Evolutionary conservation across 768 basidiomycete species (phyloP), one percentile per base, ranked within the genome.

Genomic region (Russula emetica): DNA sequence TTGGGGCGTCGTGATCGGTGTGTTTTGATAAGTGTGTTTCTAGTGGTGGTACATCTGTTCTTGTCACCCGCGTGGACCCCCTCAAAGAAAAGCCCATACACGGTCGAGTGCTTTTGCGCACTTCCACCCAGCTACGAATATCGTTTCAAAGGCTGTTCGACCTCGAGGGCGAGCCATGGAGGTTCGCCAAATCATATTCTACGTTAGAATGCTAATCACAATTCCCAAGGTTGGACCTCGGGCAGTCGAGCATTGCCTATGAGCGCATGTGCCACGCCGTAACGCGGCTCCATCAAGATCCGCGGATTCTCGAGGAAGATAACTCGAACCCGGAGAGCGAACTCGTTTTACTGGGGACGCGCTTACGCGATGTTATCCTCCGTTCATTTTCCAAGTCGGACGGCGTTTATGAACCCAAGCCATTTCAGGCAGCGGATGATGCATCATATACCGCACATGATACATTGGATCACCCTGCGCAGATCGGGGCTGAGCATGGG

Each of bases 181-280:
- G 77, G 76, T 75, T 47, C 65, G 61, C 56, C 26, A 11, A 20
- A 13, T 38, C 26, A n/a, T 24, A 30, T 58, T 5, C 7, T 45
- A 16, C 5, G 32, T 11, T 22, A n/a, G 32, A 32, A 47, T 40
- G 32, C 24, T 64, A 59, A 45, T 59, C 36, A 44, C 40, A 50
- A 28, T 45, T 36, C 22, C 66, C 42, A 58, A 71, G 84, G 44
- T 70, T 95, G 51, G 94, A 95, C 69, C 72, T 92, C 2, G 88
- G 87, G 6, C 78, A 79, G 11, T 85, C 85, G 26, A 83, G 85
- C 64, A 79, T 90, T 52, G 79, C 85, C 16, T 85, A 81, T 64
- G 78, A 84, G 34, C 81, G 89, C 49, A 92, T 93, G 84, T 79
- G 83, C 10, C 74, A 78, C 2, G 92, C 93, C 11, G 79, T 94